Evolutionary conservation across 2,329 filamentous ascomycete species (phyloP).

Genomic region (Coniochaeta pulveracea): DNA sequence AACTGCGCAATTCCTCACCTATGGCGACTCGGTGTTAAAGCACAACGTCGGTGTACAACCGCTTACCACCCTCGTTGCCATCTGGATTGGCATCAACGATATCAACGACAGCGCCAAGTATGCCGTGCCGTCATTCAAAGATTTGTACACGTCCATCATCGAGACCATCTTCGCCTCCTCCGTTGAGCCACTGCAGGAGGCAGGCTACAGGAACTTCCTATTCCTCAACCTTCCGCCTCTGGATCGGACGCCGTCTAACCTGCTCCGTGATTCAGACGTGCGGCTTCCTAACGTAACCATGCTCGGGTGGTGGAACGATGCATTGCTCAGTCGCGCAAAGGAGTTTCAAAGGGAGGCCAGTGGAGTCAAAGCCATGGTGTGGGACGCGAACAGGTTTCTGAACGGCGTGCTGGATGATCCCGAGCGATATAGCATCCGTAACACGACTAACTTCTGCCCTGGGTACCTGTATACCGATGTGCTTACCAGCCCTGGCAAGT

Average conservation of each 20-base stretch:
- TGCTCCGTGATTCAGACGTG: constrained; percentile 11
- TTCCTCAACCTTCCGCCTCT: constrained; percentile 40
- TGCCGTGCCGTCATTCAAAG: constrained; percentile 14
- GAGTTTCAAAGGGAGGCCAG: constrained; percentile 18
- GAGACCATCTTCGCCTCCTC: constrained; percentile 11
- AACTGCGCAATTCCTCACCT: constrained; percentile 32
- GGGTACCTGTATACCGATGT: constrained; percentile 14
- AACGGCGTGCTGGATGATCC: constrained; percentile 18
- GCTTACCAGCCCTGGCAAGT: constrained; percentile 11
- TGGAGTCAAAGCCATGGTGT: constrained; percentile 14
- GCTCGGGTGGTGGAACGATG: constrained; percentile 30
- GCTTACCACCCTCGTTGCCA: constrained; percentile 28
- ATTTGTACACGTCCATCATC: constrained; percentile 19
- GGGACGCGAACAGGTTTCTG: constrained; percentile 20
- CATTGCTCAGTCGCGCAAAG: constrained; percentile 20
- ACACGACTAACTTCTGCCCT: constrained; percentile 16
- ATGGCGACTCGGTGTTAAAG: constrained; percentile 28
- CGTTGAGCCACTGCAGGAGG: constrained; percentile 25
- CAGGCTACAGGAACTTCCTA: constrained; percentile 34
- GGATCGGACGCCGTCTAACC: constrained; percentile 28
- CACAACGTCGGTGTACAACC: constrained; percentile 16
- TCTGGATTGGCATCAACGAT: constrained; percentile 48
- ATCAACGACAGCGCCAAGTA: constrained; percentile 36
- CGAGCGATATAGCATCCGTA: constrained; percentile 14
- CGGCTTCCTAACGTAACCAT: constrained; percentile 32